A percentile compares a stretch with the other conserved stretches of the same genome.
Evolutionary conservation across 352 stramenopile species (phyloP).

Genomic region (Globisporangium cederbergense): DNA sequence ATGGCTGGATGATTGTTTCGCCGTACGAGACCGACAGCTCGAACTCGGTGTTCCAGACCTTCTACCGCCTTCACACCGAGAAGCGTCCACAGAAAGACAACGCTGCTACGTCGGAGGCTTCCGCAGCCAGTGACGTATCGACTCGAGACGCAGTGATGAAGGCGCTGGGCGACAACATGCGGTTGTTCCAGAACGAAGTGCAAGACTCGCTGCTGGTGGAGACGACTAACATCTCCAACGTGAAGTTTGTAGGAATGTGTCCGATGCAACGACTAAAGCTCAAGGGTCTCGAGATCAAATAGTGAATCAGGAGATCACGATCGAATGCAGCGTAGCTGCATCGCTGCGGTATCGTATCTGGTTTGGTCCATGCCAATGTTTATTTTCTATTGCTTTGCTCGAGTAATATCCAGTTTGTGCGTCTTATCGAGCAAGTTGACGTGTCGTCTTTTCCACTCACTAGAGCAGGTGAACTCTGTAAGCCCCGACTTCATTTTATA

Average conservation of each 20-base stretch:
- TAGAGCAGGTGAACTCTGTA: no score
- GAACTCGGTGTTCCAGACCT: slow-evolving; percentile 8
- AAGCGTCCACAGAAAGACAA: not conserved
- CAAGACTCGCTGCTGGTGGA: slow-evolving; percentile 6
- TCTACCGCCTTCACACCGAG: slow-evolving; percentile 14
- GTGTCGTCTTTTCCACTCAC: no score
- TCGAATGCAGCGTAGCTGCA: not conserved
- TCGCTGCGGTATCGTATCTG: no score
- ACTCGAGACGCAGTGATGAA: slow-evolving; percentile 5
- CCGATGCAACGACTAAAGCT: slow-evolving; percentile 6
- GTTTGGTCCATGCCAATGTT: no score
- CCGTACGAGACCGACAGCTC: not conserved
- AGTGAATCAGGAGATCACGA: no score
- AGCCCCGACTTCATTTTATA: no score
- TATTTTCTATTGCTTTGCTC: no score
- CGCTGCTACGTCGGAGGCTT: not conserved
- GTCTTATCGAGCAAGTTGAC: no score
- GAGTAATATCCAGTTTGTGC: no score
- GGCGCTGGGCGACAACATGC: slow-evolving; percentile 13
- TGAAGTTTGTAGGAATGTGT: not conserved
- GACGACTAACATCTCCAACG: not conserved
- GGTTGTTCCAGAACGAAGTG: slow-evolving; percentile 5
- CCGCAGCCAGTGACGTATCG: not conserved
- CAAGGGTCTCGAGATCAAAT: not conserved
- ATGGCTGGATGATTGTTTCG: slow-evolving; percentile 15